A percentile compares a stretch with the other conserved stretches of the same genome.
Conservation (phyloP, 2,329 filamentous ascomycete species). For the Ophiostoma australiae region DNA sequence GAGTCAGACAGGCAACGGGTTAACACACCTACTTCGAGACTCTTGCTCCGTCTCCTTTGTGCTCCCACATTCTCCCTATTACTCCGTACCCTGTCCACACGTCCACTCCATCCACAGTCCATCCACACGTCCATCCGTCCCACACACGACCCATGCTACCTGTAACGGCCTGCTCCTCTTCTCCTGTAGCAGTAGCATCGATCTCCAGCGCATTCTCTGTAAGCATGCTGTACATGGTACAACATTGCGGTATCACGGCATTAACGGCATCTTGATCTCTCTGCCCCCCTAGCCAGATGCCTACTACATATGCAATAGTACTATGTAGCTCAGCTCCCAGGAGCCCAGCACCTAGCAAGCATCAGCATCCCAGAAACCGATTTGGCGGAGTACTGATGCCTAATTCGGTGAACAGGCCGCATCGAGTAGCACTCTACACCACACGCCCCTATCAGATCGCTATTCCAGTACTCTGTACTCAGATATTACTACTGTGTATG, state of each 20-base stretch:
- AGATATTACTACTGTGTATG: not conserved
- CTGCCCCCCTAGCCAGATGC: not conserved
- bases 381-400: constrained; percentile 1
- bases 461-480: not conserved
- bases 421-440: constrained; percentile 2
- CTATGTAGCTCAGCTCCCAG: not conserved
- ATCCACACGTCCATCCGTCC: no score
- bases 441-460: not conserved
- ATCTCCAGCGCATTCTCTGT: not conserved
- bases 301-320: not conserved
- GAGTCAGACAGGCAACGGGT: not conserved
- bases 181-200: constrained; percentile 8
- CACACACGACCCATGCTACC: not conserved
- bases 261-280: not conserved
- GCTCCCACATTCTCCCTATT: not conserved
- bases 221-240: not conserved
- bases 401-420: not conserved
- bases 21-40: not conserved
- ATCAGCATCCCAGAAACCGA: not conserved
- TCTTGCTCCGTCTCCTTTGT: not conserved
- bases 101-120: not conserved
- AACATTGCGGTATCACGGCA: not conserved
- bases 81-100: not conserved
- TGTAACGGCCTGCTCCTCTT: not conserved
- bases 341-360: not conserved